Evolutionary conservation across 345 rosid species (phyloP).

Genomic region (Populus davidiana): DNA sequence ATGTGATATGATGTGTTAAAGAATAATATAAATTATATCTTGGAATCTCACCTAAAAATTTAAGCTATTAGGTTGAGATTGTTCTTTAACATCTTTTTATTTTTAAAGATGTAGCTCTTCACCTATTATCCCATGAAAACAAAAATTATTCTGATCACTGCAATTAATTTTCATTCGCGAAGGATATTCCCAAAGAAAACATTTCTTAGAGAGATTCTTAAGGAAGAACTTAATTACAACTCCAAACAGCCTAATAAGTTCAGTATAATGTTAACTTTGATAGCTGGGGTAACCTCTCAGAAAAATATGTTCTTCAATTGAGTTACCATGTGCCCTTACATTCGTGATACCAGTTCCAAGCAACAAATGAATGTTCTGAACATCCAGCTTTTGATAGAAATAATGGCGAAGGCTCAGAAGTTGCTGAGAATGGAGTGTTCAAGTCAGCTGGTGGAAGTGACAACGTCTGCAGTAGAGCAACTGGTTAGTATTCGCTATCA

Average conservation of each 20-base stretch:
- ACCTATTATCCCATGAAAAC: neutral
- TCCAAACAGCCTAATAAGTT: neutral
- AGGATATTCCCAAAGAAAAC: neutral
- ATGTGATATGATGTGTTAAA: too few relatives aligned
- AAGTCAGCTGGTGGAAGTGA: conserved; percentile 24
- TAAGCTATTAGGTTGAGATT: too few relatives aligned
- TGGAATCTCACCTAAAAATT: too few relatives aligned
- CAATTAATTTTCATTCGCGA: neutral
- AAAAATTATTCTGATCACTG: neutral
- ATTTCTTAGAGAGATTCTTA: too few relatives aligned
- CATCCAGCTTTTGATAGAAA: conserved; percentile 28
- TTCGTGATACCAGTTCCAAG: conserved; percentile 29
- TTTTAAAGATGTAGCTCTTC: neutral
- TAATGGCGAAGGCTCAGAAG: conserved; percentile 24
- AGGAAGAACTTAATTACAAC: too few relatives aligned
- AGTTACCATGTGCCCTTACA: neutral
- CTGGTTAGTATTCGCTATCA: conserved; percentile 9
- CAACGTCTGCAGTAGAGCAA: conserved; percentile 9
- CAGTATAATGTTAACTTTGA: neutral
- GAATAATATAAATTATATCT: too few relatives aligned
- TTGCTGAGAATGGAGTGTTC: conserved; percentile 16
- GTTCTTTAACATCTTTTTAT: neutral
- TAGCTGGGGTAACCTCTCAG: neutral
- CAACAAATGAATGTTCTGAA: conserved; percentile 22
- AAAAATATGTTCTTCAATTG: neutral